phyloP scores from a whole-genome alignment of 73 alveolate genomes.

The Paramecium sexaurelia region DNA sequence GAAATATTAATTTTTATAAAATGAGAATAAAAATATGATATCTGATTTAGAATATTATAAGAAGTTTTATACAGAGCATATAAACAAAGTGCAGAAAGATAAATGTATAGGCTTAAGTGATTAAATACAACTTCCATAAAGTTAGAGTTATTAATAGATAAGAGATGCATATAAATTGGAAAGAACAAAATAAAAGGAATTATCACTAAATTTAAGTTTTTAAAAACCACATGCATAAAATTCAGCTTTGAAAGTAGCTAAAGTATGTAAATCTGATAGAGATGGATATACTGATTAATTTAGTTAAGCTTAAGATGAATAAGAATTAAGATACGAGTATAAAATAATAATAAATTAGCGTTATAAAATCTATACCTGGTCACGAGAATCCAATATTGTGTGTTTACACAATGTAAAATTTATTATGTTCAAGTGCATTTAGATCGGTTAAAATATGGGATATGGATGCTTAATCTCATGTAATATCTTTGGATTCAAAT shows the following conservation, averaged over 20 bases:
- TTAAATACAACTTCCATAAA: not conserved
- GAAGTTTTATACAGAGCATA: constrained; percentile 18
- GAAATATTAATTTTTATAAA: not conserved
- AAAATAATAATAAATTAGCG: not conserved
- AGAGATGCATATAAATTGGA: constrained; percentile 31
- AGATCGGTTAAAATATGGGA: constrained; percentile 40
- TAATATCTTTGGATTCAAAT: constrained; percentile 1
- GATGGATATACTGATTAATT: not conserved
- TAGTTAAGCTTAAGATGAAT: not conserved
- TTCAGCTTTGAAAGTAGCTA: not conserved
- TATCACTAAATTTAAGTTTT: constrained; percentile 18
- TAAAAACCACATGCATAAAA: not conserved
- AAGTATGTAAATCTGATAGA: not conserved
- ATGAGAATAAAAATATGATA: not conserved
- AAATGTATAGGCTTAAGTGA: constrained; percentile 35
- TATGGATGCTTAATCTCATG: not conserved
- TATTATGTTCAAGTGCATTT: constrained; percentile 17
- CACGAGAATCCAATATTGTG: constrained; percentile 21
- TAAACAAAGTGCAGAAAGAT: constrained; percentile 23
- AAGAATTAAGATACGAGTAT: constrained; percentile 29
- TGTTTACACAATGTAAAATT: not conserved
- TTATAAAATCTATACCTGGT: constrained; percentile 3
- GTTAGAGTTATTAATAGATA: not conserved
- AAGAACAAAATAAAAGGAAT: constrained; percentile 3
- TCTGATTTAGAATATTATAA: constrained; percentile 30